Evolutionary conservation across 306 rosid genomes (phyloP).

Genomic region (Quercus variabilis): DNA sequence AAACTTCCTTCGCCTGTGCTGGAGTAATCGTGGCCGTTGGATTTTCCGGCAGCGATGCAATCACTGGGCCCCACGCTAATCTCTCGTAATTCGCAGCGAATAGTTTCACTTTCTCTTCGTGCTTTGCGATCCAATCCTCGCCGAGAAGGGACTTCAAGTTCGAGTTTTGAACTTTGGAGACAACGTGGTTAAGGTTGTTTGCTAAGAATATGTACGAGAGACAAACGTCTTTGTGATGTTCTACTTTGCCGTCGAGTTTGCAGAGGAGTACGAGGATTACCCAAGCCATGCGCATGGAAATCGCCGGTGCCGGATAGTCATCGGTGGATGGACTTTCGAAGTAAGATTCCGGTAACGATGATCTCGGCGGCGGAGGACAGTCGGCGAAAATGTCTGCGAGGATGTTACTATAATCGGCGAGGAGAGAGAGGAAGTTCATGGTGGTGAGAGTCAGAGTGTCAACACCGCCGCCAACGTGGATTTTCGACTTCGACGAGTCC

Average conservation of each 20-base stretch:
- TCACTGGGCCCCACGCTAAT: conserved; percentile 54
- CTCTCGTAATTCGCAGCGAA: conserved; percentile 44
- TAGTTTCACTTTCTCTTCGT: conserved; percentile 42
- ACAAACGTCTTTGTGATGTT: conserved; percentile 50
- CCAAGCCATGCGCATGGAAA: conserved; percentile 42
- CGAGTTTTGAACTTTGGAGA: conserved; percentile 42
- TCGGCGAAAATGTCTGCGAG: conserved; percentile 51
- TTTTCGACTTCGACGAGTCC: conserved; percentile 34
- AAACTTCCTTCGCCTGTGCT: conserved; percentile 43
- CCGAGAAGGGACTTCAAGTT: conserved; percentile 61
- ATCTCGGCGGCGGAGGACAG: conserved; percentile 28
- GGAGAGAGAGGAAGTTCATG: conserved; percentile 45
- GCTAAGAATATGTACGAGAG: conserved; percentile 56
- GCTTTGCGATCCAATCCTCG: conserved; percentile 50
- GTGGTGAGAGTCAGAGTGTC: conserved; percentile 42
- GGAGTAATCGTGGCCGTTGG: conserved; percentile 20
- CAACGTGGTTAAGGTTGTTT: conserved; percentile 54
- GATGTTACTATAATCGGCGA: conserved; percentile 49
- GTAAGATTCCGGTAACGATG: conserved; percentile 34
- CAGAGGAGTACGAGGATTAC: conserved; percentile 58
- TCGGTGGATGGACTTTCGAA: conserved; percentile 32
- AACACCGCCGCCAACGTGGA: conserved; percentile 40
- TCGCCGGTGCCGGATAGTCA: conserved; percentile 5
- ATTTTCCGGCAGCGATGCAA: conserved; percentile 51
- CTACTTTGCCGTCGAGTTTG: conserved; percentile 60